Evolutionary conservation across 2,329 filamentous ascomycete species (phyloP).

Genomic region (Polychaeton citri): DNA sequence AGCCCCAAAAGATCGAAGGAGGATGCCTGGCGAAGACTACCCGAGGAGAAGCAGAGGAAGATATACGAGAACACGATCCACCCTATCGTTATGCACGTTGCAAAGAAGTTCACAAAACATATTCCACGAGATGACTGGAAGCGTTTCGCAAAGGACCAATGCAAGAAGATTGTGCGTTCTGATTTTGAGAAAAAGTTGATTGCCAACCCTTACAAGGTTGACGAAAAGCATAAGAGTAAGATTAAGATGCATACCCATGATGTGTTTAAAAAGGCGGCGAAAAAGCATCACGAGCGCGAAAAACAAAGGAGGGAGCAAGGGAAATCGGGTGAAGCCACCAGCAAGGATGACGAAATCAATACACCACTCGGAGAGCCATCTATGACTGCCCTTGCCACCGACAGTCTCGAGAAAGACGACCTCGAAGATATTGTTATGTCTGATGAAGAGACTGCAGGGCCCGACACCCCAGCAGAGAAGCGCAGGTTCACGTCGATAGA

Average conservation of each 20-base stretch:
- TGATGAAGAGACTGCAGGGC: constrained; percentile 16
- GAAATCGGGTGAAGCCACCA: constrained; percentile 12
- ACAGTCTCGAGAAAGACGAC: constrained; percentile 13
- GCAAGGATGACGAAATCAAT: constrained; percentile 10
- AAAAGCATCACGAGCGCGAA: constrained; percentile 59
- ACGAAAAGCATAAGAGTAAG: constrained; percentile 64
- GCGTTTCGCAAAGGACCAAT: constrained; percentile 49
- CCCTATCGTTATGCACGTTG: constrained; percentile 71
- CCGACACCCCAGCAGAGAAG: constrained; percentile 13
- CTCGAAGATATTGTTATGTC: constrained; percentile 11
- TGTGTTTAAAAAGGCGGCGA: constrained; percentile 74
- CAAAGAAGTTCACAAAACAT: constrained; percentile 77
- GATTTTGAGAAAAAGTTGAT: constrained; percentile 89
- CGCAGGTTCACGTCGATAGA: constrained; percentile 16
- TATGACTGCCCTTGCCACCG: no score
- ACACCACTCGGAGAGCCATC: constrained; percentile 16
- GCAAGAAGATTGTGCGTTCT: constrained; percentile 77
- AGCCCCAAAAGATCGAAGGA: constrained; percentile 43
- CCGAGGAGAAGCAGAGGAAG: constrained; percentile 82
- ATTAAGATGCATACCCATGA: constrained; percentile 74
- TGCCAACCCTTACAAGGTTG: constrained; percentile 63
- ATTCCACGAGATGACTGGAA: constrained; percentile 68
- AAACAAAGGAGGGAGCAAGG: constrained; percentile 47
- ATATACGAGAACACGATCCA: constrained; percentile 85
- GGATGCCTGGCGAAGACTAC: constrained; percentile 57